These are phyloP conservation scores for Aspergillus glaucus DNA, from an alignment of 2,329 filamentous ascomycete genomes.

Conservation along the genomic window DNA sequence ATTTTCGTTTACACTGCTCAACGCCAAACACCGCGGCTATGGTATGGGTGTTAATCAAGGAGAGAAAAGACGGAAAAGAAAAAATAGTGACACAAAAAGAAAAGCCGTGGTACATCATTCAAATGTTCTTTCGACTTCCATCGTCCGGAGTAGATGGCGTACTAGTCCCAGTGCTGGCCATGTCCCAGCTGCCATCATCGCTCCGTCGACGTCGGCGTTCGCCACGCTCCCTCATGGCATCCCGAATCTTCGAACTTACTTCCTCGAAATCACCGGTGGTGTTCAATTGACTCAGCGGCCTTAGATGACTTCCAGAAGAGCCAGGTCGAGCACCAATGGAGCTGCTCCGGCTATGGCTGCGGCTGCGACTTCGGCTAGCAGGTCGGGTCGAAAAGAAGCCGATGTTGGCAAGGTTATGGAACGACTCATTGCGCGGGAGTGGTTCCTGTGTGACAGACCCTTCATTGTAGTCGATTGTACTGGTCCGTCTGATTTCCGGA, in stretches of 20 bases:
- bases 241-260: constrained; percentile 75
- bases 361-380: constrained; percentile 69
- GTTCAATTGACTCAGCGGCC: constrained; percentile 62
- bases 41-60: not conserved
- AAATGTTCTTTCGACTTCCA: constrained; percentile 31
- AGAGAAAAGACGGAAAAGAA: too few species aligned
- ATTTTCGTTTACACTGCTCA: not conserved
- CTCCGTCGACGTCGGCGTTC: constrained; percentile 51
- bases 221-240: constrained; percentile 75
- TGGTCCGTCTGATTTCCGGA: constrained; percentile 19
- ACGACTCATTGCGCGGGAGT: constrained; percentile 83
- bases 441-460: constrained; percentile 36
- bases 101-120: constrained; percentile 2
- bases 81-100: not conserved
- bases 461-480: constrained; percentile 16
- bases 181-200: constrained; percentile 37
- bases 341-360: constrained; percentile 65
- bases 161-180: constrained; percentile 32
- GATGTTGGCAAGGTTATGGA: constrained; percentile 79
- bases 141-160: constrained; percentile 27
- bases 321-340: constrained; percentile 60
- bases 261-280: constrained; percentile 69
- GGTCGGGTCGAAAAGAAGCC: constrained; percentile 87
- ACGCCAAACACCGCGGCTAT: constrained; percentile 18
- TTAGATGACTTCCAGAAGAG: constrained; percentile 58